Conservation (phyloP, 73 alveolate species). For the Paramecium tetraurelia region DNA sequence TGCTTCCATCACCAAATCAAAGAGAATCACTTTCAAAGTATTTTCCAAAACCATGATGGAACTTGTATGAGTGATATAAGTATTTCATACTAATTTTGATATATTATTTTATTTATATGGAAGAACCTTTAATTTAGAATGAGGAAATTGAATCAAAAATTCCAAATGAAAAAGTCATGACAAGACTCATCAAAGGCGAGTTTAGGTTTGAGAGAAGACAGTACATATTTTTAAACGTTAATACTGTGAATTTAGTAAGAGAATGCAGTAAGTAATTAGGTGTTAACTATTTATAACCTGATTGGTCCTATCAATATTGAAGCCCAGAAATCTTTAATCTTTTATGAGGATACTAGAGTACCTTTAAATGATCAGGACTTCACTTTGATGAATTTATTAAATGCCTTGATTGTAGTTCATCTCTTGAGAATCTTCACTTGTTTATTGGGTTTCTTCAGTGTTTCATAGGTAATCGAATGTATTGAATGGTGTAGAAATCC, state of each 20-base stretch:
- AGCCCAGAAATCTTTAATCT: slow-evolving; percentile 11
- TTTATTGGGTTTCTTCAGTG: slow-evolving; percentile 14
- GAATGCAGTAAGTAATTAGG: not conserved
- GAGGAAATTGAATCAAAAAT: not conserved
- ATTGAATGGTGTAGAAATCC: not conserved
- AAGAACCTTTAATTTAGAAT: not conserved
- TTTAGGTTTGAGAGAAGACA: slow-evolving; percentile 38
- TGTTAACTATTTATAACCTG: not conserved
- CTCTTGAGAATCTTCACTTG: slow-evolving; percentile 20
- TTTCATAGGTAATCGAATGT: not conserved
- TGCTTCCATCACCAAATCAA: not conserved
- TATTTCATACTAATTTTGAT: not conserved
- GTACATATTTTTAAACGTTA: slow-evolving; percentile 20
- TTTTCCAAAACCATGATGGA: not conserved
- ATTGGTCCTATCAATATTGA: slow-evolving; percentile 28
- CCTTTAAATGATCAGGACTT: slow-evolving; percentile 12
- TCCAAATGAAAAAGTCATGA: slow-evolving; percentile 34
- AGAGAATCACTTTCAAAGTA: not conserved
- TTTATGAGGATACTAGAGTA: slow-evolving; percentile 35
- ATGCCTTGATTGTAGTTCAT: slow-evolving; percentile 43
- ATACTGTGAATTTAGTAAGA: slow-evolving; percentile 29
- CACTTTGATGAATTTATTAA: not conserved
- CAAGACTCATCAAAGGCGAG: slow-evolving; percentile 32
- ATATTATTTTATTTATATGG: not conserved
- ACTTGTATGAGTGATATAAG: not conserved